Base-by-base conservation (phyloP, 306 rosid genomes). In the Prinsepia uniflora region DNA sequence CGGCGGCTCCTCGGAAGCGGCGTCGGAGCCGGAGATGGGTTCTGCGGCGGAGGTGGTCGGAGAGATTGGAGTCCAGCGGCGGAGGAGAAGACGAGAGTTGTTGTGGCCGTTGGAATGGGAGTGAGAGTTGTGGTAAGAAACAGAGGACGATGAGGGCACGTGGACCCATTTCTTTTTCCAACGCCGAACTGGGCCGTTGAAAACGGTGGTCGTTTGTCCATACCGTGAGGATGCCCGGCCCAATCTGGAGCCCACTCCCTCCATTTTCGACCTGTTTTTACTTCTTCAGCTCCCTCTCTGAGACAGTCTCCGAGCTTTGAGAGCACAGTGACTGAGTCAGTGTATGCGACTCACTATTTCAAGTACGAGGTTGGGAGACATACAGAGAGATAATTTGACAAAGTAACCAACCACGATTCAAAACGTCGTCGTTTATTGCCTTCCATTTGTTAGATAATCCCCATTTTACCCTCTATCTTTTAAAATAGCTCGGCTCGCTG, bases 91-190 rank as follows among this genome's bases (percentile, higher is more conserved):
- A 72, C 79, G 90, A 65, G 94, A 84, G 67, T 13, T 63, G 71
- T 72, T 72, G 6, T 65, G 74, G 63, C 63, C 76, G 76, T 72
- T 83, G 76, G 83, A 74, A 46, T 77, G 84, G 36, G 86, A 64
- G 7, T 76, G 85, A 42, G 85, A 72, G 63, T 64, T 39, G 22
- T 82, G 77, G 72, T 78, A 80, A 72, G 40, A 47, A 58, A 61
- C 17, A 60, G 70, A 74, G 55, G 67, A 65, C 6, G 88, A 75
- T 0, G 83, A 74, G 1, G 96, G 71, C 41, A 88, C 97, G 65
- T 86, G 86, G 50, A 91, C 97, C 99, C 99, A 95, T 72, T 80
- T 87, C 90, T 95, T 95, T 92, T 87, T 86, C 99, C 99, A 94
- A 81, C 86, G 91, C 66, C 99, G 65, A 12, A 95, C 99, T 2